Base-by-base conservation (phyloP, 1,284 basidiomycete genomes). In the Leccinum subatratum region DNA sequence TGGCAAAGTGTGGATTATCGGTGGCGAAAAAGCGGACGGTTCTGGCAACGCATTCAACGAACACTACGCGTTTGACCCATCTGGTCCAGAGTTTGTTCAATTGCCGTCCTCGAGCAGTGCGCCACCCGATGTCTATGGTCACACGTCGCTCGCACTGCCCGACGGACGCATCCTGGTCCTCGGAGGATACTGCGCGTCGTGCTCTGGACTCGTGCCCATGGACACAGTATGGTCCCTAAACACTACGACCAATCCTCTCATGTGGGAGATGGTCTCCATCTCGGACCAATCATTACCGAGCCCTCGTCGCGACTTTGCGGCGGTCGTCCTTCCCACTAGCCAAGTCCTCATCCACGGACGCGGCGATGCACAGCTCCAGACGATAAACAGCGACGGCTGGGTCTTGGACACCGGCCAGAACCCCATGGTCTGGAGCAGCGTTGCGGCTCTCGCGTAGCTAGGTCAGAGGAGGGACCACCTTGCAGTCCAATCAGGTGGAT, bases 311-410 rank as follows among this genome's bases (percentile, higher is more conserved):
- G 87, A 85, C 14, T 92, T 93, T 66, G 88, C 86, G 0, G 81
- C 86, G 2, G 82, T 82, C 0, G 74, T 86, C 14, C 80, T 89
- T 22, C 78, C 82, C 45, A 81, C 82, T 59, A 84, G 81, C 30
- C 83, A 82, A 65, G 79, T 93, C 32, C 78, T 94, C 64, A 85
- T 95, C 12, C 90, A 93, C 45, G 93, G 93, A 22, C 93, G 93
- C 12, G 83, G 85, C n/a, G 86, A 90, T 74, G 82, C 82, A 6
- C 74, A 71, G 34, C 79, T 90, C 63, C 82, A 86, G 70, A 80
- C 73, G 2, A 85, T 83, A 14, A 85, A 85, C 65, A 81, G 78
- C 58, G 93, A 95, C 74, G 90, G 89, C 3, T 94, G 91, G 90
- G 79, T 91, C 58, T 79, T 94, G 58, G 87, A 94, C 70, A 83